phyloP scores from a whole-genome alignment of 2,329 filamentous ascomycete species.

The Cryphonectria carpinicola region DNA sequence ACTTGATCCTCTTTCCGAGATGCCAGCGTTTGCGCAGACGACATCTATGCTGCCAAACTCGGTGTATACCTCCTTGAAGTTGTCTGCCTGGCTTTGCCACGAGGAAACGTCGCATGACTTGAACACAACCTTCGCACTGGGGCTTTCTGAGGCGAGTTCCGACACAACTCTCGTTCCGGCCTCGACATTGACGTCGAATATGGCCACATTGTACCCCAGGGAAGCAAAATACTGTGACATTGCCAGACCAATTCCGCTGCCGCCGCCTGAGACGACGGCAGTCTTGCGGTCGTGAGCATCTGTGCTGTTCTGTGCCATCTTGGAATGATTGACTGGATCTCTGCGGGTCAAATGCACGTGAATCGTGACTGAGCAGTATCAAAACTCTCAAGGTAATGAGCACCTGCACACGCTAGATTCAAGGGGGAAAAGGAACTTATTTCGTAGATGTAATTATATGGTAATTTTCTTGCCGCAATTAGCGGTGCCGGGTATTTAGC shows the following conservation, averaged over 20 bases:
- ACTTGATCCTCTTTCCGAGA: constrained; percentile 45
- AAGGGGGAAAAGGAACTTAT: no score
- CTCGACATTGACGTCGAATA: constrained; percentile 40
- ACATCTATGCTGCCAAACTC: constrained; percentile 43
- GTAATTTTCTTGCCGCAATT: not conserved
- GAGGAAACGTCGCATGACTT: constrained; percentile 42
- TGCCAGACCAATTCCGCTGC: constrained; percentile 41
- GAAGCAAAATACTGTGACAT: constrained; percentile 43
- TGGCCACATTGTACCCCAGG: constrained; percentile 38
- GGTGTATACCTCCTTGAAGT: constrained; percentile 35
- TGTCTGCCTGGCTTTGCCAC: constrained; percentile 40
- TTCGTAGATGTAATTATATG: not conserved
- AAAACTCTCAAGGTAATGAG: no score
- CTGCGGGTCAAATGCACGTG: not conserved
- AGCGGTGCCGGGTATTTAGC: not conserved
- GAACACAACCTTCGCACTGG: constrained; percentile 36
- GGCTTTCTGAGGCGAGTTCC: constrained; percentile 35
- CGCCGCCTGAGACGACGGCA: constrained; percentile 42
- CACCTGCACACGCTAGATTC: no score
- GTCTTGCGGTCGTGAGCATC: constrained; percentile 27
- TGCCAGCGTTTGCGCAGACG: constrained; percentile 55
- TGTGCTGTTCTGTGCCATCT: not conserved
- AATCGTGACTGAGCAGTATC: not conserved
- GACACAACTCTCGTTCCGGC: constrained; percentile 34
- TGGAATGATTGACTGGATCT: accelerated